Evolutionary conservation across 2,329 filamentous ascomycete species (phyloP), one percentile per base, ranked within the genome.

Genomic region (Meredithiella fracta): DNA sequence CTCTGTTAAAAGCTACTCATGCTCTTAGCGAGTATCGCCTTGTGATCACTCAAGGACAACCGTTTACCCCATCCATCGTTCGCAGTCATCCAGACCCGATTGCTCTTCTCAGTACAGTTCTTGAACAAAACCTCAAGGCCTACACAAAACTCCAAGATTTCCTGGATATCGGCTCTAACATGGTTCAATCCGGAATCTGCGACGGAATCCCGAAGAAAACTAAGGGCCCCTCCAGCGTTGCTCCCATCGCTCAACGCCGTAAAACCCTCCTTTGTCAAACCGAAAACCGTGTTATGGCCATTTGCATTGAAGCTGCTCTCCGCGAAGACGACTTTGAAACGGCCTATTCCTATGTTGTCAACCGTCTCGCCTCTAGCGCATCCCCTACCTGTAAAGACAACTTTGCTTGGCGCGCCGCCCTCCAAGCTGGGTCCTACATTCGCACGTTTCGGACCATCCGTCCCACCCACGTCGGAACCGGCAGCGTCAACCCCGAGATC

Each of bases 241-340:
- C 54, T 50, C 47, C 26, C 22, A 50, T 3, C 34, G 23, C 34
- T 20, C n/a, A 56, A 9, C 63, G 66, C 3, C 60, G 65, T 44
- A 60, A 67, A 37, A 60, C 60, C 55, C 61, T 59, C 22, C 67
- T 66, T 7, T 61, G 65, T 2, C 64, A 71, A 38, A 76, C 79
- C 3, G 79, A 83, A 63, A 79, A 77, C 51, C 78, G 86, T 29
- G 80, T 92, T 53, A 82, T 81, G 4, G 83, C 84, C 58, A 87
- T 91, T 83, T 88, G 86, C 60, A 80, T 91, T 42, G 82, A 88
- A 64, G 81, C 84, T 14, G 85, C 86, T 11, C 73, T 92, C 1
- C 73, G 74, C 8, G 85, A 90, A 64, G 82, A 89, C 60, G 87
- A 81, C 64, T 92, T 92, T 59, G 87, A 94, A 65, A 92, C 86